Conservation (phyloP, 176 grass and related monocot species). For the Ensete glaucum region DNA sequence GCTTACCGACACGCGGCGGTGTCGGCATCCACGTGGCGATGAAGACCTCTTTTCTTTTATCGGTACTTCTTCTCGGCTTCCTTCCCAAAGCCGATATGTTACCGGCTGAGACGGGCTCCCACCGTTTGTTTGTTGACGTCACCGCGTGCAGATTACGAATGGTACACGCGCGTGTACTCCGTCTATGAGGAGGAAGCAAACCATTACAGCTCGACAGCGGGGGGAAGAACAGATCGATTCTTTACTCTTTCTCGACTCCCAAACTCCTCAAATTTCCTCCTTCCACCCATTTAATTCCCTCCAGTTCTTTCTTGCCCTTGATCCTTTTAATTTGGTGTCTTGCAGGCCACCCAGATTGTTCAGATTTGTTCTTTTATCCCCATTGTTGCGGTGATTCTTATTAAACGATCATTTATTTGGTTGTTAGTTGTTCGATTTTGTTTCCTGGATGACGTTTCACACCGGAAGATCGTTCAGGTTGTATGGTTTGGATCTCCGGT, state of each 20-base stretch:
- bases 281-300: background rate
- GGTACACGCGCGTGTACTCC: background rate
- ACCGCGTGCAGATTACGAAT: background rate
- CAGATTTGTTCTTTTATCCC: background rate
- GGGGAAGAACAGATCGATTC: background rate
- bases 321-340: background rate
- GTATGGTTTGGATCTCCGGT: background rate
- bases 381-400: background rate
- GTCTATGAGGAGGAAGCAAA: background rate
- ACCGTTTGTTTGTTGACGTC: background rate
- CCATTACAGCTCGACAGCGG: background rate
- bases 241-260: background rate
- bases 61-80: no score
- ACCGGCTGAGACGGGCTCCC: background rate
- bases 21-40: no score
- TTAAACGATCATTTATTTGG: background rate
- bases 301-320: background rate
- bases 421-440: constrained; percentile 12
- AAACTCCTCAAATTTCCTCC: background rate
- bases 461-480: constrained; percentile 26
- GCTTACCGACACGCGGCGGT: no score
- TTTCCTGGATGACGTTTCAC: background rate
- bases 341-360: background rate
- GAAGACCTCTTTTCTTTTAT: no score
- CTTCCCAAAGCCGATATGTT: no score